These are phyloP conservation scores for Eimeria maxima DNA, from an alignment of 169 alveolate species.

Conservation along the genomic window DNA sequence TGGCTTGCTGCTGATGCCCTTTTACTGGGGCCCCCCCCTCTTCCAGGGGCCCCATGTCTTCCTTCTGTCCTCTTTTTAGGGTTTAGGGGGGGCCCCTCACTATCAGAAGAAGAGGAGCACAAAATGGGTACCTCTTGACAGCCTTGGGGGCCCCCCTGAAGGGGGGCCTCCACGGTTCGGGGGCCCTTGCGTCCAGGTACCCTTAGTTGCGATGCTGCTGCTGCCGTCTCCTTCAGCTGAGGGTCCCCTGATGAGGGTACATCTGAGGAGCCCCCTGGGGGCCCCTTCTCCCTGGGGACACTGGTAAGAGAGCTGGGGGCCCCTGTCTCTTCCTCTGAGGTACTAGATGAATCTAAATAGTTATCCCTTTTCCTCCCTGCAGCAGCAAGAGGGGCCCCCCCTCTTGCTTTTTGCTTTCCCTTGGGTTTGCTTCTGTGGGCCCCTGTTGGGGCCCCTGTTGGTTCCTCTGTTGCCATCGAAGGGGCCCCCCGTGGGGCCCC, in stretches of 20 bases:
- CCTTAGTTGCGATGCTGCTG: background rate
- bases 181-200: background rate
- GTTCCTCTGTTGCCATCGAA: no score
- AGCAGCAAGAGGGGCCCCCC: conserved; percentile 12
- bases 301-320: background rate
- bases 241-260: background rate
- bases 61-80: background rate
- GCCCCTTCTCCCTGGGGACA: background rate
- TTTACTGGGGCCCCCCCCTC: background rate
- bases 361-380: background rate
- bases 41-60: conserved; percentile 4
- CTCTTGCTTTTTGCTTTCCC: background rate
- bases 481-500: conserved; percentile 33
- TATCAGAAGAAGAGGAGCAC: background rate
- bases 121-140: background rate
- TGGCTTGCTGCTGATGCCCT: background rate
- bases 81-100: background rate
- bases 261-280: background rate
- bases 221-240: background rate
- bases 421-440: background rate
- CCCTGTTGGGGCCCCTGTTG: background rate
- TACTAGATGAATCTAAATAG: background rate
- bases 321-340: background rate
- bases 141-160: conserved; percentile 2
- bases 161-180: background rate